Percentiles rank a stretch among this genome's conserved stretches.
Evolutionary conservation across 306 rosid species (phyloP).

Genomic region (Vigna trinervia): DNA sequence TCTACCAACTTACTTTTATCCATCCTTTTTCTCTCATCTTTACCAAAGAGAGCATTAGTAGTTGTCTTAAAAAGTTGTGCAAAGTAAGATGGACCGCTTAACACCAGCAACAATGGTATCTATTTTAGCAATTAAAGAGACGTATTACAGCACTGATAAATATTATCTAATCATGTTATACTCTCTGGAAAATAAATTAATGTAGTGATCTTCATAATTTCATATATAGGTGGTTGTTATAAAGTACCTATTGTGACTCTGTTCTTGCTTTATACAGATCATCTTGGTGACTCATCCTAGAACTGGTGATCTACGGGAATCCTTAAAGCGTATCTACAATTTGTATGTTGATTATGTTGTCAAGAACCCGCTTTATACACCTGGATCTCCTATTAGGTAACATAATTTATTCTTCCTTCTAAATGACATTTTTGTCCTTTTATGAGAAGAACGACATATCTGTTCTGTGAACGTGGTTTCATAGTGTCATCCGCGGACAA

Average conservation of each 20-base stretch:
- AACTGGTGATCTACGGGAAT: constrained; percentile 86
- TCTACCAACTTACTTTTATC: too few species aligned
- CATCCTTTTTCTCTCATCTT: too few species aligned
- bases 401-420: not conserved
- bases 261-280: constrained; percentile 60
- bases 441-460: not conserved
- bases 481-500: not conserved
- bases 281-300: constrained; percentile 93
- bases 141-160: constrained; percentile 10
- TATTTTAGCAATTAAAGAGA: not conserved
- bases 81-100: constrained; percentile 7
- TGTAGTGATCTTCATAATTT: not conserved
- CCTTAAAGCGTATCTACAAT: constrained; percentile 89
- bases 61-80: constrained; percentile 3
- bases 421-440: not conserved
- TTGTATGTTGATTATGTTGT: constrained; percentile 94
- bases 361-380: constrained; percentile 84
- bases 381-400: constrained; percentile 88
- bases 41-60: too few species aligned
- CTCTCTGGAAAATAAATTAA: constrained; percentile 11
- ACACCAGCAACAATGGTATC: not conserved
- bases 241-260: constrained; percentile 9
- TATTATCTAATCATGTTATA: constrained; percentile 32
- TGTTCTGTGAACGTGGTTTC: not conserved
- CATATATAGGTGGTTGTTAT: not conserved